These are phyloP conservation scores for Hypoxylon crocopeplum DNA, from an alignment of 495 filamentous ascomycete genomes.

Conservation along the genomic window DNA sequence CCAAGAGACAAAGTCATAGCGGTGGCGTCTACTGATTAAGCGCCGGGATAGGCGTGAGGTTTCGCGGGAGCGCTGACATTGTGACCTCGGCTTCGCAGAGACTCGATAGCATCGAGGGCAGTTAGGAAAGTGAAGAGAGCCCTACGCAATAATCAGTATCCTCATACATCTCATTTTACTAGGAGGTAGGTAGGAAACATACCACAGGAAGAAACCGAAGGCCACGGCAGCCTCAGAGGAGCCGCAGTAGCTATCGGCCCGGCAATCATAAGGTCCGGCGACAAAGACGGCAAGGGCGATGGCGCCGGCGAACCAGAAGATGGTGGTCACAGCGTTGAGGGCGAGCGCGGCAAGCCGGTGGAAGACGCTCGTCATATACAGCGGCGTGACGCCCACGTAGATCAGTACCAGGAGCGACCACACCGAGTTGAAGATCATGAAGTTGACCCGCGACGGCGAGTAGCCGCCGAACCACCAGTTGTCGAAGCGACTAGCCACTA, in stretches of 20 bases:
- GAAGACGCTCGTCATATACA: constrained; percentile 61
- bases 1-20: too few relatives aligned
- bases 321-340: constrained; percentile 74
- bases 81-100: constrained; percentile 44
- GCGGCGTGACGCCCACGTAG: constrained; percentile 70
- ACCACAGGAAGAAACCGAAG: constrained; percentile 56
- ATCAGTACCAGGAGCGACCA: constrained; percentile 74
- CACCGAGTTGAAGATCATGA: constrained; percentile 75
- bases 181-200: too few relatives aligned
- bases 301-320: constrained; percentile 89
- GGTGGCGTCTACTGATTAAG: too few relatives aligned
- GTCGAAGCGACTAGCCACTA: constrained; percentile 47
- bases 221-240: constrained; percentile 51
- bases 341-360: constrained; percentile 68
- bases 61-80: constrained; percentile 23
- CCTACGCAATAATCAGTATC: constrained; percentile 21
- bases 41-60: constrained; percentile 41
- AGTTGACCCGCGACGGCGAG: constrained; percentile 63
- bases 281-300: constrained; percentile 73
- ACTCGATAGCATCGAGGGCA: constrained; percentile 45
- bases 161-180: too few relatives aligned
- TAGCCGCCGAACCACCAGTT: constrained; percentile 35
- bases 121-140: constrained; percentile 48
- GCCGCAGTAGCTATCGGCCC: constrained; percentile 43
- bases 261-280: constrained; percentile 48